A percentile compares a stretch with the other conserved stretches of the same genome.
Conservation (phyloP, 441 rosid genomes). For the Gossypium aridum region DNA sequence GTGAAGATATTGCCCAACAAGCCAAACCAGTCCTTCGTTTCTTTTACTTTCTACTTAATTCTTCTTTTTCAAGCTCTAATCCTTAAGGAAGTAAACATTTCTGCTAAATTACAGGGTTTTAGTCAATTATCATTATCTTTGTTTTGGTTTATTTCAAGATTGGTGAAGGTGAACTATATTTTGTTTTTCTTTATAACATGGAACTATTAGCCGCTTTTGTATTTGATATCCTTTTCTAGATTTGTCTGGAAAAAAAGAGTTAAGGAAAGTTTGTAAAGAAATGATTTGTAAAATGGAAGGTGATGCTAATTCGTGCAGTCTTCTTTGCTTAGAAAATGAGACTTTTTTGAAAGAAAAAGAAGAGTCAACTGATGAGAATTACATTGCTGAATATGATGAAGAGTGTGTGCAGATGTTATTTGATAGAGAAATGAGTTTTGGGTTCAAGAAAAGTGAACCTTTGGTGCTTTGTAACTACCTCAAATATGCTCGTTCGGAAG, state of each 20-base stretch:
- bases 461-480: constrained; percentile 20
- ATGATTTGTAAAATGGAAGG: constrained; percentile 20
- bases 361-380: constrained; percentile 7
- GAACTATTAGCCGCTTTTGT: not conserved
- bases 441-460: constrained; percentile 22
- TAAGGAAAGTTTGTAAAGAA: not conserved
- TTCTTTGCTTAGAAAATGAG: constrained; percentile 34
- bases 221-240: not conserved
- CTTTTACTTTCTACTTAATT: not conserved
- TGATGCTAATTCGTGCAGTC: constrained; percentile 22
- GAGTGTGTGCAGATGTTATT: constrained; percentile 28
- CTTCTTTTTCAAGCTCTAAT: not conserved
- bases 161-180: constrained; percentile 9
- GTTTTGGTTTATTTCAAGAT: constrained; percentile 3
- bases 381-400: constrained; percentile 17
- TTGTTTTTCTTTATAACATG: constrained; percentile 14
- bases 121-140: constrained; percentile 7
- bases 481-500: constrained; percentile 35
- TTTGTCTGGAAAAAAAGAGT: not conserved
- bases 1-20: not conserved
- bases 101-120: constrained; percentile 10
- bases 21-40: not conserved
- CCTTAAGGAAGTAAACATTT: constrained; percentile 16
- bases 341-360: constrained; percentile 10
- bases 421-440: constrained; percentile 32